Conservation (phyloP, 225 moss, liverwort and hornwort genomes). For the Anthoceros angustus region DNA sequence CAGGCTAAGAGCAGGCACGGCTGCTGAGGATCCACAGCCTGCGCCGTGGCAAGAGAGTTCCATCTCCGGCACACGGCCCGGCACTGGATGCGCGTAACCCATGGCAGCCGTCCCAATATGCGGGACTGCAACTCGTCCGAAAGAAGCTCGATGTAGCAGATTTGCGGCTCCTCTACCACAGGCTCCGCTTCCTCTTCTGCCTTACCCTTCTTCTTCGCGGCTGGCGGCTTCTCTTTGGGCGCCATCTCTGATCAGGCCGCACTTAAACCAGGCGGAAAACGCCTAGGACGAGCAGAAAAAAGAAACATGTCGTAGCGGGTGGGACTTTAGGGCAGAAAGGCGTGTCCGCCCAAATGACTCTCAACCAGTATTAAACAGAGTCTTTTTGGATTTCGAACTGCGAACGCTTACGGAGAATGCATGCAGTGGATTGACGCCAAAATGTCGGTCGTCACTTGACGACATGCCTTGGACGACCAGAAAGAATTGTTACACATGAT, state of each 20-base stretch:
- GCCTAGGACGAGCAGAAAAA: no score
- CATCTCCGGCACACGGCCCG: constrained; percentile 2
- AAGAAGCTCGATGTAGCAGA: background rate
- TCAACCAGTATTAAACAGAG: no score
- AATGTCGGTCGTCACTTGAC: no score
- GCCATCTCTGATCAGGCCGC: background rate
- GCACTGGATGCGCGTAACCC: background rate
- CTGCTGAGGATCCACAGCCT: background rate
- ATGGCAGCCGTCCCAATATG: background rate
- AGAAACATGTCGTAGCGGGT: no score
- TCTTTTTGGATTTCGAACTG: no score
- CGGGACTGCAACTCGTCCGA: background rate
- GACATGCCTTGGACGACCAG: no score
- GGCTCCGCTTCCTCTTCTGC: background rate
- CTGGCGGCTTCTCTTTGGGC: background rate
- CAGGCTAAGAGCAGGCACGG: background rate
- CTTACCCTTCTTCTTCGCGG: background rate
- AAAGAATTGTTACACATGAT: background rate
- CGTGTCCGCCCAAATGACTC: no score
- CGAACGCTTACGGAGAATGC: no score
- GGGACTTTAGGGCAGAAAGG: no score
- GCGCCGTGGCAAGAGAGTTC: background rate
- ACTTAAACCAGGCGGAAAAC: background rate
- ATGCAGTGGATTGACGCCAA: no score
- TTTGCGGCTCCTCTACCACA: background rate